A percentile compares a stretch with the other conserved stretches of the same genome.
These are phyloP conservation scores for Datura wrightii DNA, from an alignment of 257 asterid species.

Conservation along the genomic window DNA sequence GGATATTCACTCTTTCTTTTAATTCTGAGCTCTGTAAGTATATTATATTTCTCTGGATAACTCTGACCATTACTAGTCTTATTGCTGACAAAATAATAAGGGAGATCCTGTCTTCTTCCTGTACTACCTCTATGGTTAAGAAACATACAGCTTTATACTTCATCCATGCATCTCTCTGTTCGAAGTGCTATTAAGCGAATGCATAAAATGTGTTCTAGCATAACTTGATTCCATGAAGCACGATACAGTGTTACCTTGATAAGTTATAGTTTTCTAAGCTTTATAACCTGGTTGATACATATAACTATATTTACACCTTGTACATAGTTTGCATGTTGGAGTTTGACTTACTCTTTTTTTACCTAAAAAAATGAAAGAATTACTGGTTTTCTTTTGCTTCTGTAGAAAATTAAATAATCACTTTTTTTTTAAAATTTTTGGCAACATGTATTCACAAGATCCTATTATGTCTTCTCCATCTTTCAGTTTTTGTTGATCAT, in stretches of 20 bases:
- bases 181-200: not conserved
- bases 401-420: not conserved
- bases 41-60: not conserved
- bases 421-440: not conserved
- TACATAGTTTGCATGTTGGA: not conserved
- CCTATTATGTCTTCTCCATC: constrained; percentile 25
- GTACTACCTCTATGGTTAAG: not conserved
- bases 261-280: not conserved
- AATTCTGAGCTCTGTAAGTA: constrained; percentile 80
- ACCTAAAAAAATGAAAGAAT: not conserved
- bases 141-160: not conserved
- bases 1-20: constrained; percentile 95
- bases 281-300: not conserved
- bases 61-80: not conserved
- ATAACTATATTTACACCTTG: not conserved
- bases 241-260: not conserved
- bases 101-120: not conserved
- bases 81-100: not conserved
- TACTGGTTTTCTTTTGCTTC: not conserved
- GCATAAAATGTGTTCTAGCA: not conserved
- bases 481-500: constrained; percentile 76
- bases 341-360: not conserved
- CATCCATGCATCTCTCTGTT: constrained; percentile 1
- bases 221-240: not conserved
- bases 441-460: constrained; percentile 33